These are phyloP conservation scores for Backusella sp. DNA, from an alignment of 192 early-diverging fungal species.

Conservation along the genomic window DNA sequence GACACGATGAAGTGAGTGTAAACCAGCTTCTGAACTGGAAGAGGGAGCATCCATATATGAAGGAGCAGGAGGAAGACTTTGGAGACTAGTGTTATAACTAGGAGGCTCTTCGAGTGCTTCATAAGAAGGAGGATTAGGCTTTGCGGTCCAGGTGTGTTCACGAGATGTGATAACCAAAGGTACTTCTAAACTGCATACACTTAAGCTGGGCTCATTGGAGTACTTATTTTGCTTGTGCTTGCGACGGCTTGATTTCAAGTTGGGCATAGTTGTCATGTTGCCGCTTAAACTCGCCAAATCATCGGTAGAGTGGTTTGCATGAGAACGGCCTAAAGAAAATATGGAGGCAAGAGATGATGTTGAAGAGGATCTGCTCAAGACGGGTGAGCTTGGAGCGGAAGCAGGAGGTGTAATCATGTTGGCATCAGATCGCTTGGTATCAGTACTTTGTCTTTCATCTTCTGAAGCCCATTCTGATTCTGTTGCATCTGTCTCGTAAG, in stretches of 20 bases:
- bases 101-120: conserved; percentile 21
- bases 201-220: conserved; percentile 5
- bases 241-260: not conserved
- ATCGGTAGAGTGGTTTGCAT: not conserved
- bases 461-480: conserved; percentile 15
- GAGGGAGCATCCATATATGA: not conserved
- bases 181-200: conserved; percentile 21
- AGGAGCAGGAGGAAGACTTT: conserved; percentile 18
- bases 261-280: not conserved
- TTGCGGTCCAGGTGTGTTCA: conserved; percentile 23
- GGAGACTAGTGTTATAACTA: conserved; percentile 12
- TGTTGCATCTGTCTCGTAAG: conserved; percentile 6
- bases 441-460: not conserved
- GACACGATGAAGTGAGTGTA: not conserved
- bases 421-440: not conserved
- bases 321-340: conserved; percentile 5
- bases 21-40: not conserved
- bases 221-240: not conserved
- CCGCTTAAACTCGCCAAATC: not conserved
- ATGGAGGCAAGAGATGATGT: conserved; percentile 23
- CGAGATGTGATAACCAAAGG: conserved; percentile 33
- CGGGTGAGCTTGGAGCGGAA: conserved; percentile 9
- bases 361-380: conserved; percentile 26
- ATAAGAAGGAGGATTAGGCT: conserved; percentile 23
- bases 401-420: conserved; percentile 9